Conservation (phyloP, 1,284 basidiomycete species). For the Fomitiporia mediterranea region DNA sequence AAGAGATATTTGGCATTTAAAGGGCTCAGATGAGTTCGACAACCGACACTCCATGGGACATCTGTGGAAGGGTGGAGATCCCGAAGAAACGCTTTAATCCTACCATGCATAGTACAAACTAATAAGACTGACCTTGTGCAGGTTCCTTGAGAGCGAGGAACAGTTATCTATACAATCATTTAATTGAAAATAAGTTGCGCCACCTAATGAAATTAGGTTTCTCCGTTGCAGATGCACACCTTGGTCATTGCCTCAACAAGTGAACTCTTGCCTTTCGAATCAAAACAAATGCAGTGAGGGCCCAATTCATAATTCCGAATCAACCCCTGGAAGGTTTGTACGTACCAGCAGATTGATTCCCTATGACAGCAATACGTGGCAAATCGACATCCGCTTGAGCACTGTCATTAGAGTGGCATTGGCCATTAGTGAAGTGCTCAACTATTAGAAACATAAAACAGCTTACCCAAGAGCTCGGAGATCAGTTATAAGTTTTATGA, state of each 20-base stretch:
- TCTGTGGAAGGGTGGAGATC: constrained; percentile 34
- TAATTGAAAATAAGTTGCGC: constrained; percentile 32
- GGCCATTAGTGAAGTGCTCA: neutral
- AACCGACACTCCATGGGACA: constrained; percentile 43
- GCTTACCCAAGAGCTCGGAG: constrained; percentile 27
- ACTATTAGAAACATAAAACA: neutral
- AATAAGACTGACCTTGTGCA: constrained; percentile 8
- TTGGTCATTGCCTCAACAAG: constrained; percentile 39
- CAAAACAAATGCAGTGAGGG: neutral
- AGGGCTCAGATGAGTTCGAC: constrained; percentile 27
- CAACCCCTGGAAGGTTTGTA: neutral
- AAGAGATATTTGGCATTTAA: constrained; percentile 37
- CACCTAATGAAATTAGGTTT: constrained; percentile 1
- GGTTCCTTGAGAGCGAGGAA: neutral
- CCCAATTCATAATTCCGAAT: neutral
- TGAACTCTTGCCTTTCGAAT: constrained; percentile 25
- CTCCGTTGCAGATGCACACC: too few species aligned
- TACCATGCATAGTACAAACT: constrained; percentile 22
- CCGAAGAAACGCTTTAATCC: too few species aligned
- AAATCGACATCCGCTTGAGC: constrained; percentile 34
- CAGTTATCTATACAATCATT: constrained; percentile 1
- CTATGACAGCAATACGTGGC: constrained; percentile 36
- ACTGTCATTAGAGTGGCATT: constrained; percentile 23
- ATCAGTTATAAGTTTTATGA: constrained; percentile 25
- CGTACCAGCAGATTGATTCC: constrained; percentile 39